Evolutionary conservation across 768 basidiomycete genomes (phyloP).

Genomic region (Dictyophora rubrovolvata): DNA sequence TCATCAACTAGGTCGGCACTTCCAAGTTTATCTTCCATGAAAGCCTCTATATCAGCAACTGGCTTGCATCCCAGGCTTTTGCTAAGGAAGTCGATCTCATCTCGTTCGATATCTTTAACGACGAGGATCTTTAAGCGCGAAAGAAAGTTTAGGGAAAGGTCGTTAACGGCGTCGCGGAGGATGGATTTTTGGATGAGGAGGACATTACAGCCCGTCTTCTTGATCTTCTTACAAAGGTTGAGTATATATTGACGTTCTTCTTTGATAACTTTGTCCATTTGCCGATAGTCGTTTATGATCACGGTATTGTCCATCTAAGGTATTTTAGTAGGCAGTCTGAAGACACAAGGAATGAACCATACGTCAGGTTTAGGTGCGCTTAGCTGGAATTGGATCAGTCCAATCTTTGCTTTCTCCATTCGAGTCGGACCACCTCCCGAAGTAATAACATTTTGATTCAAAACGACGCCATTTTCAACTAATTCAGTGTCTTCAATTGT

Average conservation of each 20-base stretch:
- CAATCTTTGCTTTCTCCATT: conserved; percentile 98
- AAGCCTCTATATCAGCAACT: conserved; percentile 93
- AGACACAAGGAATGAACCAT: conserved; percentile 21
- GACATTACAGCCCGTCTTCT: conserved; percentile 99
- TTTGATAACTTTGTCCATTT: conserved; percentile 99
- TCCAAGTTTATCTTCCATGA: conserved; percentile 96
- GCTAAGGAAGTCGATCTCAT: conserved; percentile 95
- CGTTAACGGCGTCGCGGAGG: conserved; percentile 97
- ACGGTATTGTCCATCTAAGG: conserved; percentile 98
- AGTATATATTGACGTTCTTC: conserved; percentile 97
- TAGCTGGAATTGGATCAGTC: conserved; percentile 95
- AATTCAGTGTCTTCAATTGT: conserved; percentile 99
- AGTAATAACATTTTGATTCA: conserved; percentile 89
- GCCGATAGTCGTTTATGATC: conserved; percentile 97
- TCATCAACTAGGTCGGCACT: conserved; percentile 96
- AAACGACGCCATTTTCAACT: conserved; percentile 81
- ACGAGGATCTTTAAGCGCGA: conserved; percentile 94
- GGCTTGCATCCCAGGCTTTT: conserved; percentile 95
- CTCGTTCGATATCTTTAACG: conserved; percentile 95
- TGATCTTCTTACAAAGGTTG: conserved; percentile 98
- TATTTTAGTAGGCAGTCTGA: conserved; percentile 10
- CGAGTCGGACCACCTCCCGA: conserved; percentile 88
- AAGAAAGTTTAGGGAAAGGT: conserved; percentile 93
- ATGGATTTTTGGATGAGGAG: conserved; percentile 99
- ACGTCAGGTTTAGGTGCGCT: conserved; percentile 97